Conservation (phyloP, 108 stramenopile genomes). For the Mayamaea pseudoterrestris region DNA sequence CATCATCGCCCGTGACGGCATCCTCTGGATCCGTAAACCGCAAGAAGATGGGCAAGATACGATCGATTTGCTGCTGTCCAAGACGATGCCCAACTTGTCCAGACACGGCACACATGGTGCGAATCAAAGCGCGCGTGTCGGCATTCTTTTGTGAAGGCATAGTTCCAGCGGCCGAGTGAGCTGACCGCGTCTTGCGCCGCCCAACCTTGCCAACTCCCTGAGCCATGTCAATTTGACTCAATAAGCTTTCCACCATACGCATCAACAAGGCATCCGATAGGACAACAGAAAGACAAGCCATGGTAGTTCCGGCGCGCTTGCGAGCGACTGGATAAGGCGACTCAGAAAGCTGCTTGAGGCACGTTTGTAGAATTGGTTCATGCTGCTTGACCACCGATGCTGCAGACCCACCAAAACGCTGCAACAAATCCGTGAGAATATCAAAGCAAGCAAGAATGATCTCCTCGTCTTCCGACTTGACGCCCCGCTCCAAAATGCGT, state of each 20-base stretch:
- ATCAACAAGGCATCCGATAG: constrained; percentile 64
- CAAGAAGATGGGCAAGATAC: constrained; percentile 90
- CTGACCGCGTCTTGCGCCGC: constrained; percentile 21
- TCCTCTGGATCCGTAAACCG: constrained; percentile 79
- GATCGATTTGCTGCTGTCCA: constrained; percentile 81
- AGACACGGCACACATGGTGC: constrained; percentile 85
- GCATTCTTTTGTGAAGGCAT: not conserved
- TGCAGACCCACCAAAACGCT: constrained; percentile 72
- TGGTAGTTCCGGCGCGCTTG: constrained; percentile 86
- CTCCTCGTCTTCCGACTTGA: constrained; percentile 35
- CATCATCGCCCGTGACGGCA: constrained; percentile 64
- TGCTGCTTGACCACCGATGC: constrained; percentile 58
- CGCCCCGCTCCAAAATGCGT: constrained; percentile 75
- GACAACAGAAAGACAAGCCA: constrained; percentile 81
- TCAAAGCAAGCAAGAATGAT: constrained; percentile 78
- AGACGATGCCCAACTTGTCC: constrained; percentile 73
- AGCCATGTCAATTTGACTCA: constrained; percentile 61
- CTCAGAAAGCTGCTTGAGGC: constrained; percentile 56
- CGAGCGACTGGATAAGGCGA: constrained; percentile 47
- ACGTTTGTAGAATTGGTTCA: constrained; percentile 62
- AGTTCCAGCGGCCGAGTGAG: constrained; percentile 1
- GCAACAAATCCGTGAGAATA: constrained; percentile 82
- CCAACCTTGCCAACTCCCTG: constrained; percentile 19
- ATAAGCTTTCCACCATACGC: constrained; percentile 65
- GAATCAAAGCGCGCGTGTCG: constrained; percentile 67